Evolutionary conservation across 78 protist genomes (phyloP).

Genomic region (Cavenderia fasciculata): DNA sequence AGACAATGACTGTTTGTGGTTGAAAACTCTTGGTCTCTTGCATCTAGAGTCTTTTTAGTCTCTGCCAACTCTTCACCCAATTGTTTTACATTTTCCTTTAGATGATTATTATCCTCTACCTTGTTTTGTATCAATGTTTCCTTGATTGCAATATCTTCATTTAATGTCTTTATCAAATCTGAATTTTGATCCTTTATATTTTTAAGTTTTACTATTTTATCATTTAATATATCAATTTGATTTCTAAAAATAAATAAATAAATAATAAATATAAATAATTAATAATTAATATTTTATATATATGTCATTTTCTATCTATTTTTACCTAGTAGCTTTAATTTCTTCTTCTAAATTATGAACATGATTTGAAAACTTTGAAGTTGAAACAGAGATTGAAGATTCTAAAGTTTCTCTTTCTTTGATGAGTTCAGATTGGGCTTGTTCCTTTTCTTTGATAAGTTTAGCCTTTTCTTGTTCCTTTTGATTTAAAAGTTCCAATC

Average conservation of each 20-base stretch:
- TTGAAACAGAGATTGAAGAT: no score
- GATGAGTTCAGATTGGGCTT: not conserved
- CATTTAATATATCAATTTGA: constrained; percentile 1
- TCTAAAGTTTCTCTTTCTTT: constrained; percentile 19
- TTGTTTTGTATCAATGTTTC: constrained; percentile 12
- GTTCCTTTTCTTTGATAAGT: not conserved
- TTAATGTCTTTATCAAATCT: not conserved
- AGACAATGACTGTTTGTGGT: not conserved
- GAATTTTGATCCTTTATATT: constrained; percentile 62
- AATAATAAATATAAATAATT: not conserved
- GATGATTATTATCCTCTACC: not conserved
- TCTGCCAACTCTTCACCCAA: not conserved
- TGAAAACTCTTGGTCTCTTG: not conserved
- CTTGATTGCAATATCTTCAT: constrained; percentile 18
- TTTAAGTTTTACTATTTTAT: no score
- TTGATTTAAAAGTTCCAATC: not conserved
- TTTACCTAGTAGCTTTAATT: constrained; percentile 19
- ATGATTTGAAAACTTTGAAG: no score
- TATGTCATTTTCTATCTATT: not conserved
- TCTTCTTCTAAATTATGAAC: no score
- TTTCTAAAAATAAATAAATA: not conserved
- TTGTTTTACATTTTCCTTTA: not conserved
- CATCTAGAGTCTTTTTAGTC: not conserved
- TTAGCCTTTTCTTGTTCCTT: not conserved
- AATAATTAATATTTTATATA: not conserved